Percentiles rank a stretch among this genome's conserved stretches.
Evolutionary conservation across 1,139 yeast genomes (phyloP).

Genomic region (Lodderomyces orthopsilosis): DNA sequence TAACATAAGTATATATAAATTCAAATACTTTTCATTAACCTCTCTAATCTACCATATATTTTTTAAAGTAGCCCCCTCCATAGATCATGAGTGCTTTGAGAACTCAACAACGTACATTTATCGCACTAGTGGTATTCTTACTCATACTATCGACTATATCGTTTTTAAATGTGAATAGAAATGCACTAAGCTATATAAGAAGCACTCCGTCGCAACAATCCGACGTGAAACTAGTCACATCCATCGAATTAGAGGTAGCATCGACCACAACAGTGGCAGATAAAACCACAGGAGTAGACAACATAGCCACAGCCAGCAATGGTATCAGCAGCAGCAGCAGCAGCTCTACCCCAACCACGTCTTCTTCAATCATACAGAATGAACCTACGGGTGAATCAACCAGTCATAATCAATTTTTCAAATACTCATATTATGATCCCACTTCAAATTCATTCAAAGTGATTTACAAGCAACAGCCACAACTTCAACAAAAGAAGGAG

Average conservation of each 20-base stretch:
- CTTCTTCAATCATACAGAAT: neutral
- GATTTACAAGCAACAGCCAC: neutral
- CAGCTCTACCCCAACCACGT: neutral
- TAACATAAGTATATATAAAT: too few species aligned
- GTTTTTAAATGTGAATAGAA: neutral
- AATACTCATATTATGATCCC: neutral
- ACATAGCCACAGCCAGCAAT: neutral
- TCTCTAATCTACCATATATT: neutral
- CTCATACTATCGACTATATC: neutral
- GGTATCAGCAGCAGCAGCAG: neutral
- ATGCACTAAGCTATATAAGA: neutral
- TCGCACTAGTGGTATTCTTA: neutral
- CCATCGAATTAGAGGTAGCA: neutral
- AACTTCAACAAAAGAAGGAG: constrained; percentile 1
- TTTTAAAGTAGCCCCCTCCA: neutral
- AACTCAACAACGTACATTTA: neutral
- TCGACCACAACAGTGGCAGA: neutral
- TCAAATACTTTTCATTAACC: neutral
- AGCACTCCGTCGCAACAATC: neutral
- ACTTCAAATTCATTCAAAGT: constrained; percentile 1
- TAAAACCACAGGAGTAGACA: neutral
- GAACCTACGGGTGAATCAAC: constrained; percentile 1
- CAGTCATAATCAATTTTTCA: neutral
- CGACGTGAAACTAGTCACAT: neutral
- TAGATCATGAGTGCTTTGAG: neutral